Evolutionary conservation across 768 basidiomycete species (phyloP).

Genomic region (Collybia mongolica): DNA sequence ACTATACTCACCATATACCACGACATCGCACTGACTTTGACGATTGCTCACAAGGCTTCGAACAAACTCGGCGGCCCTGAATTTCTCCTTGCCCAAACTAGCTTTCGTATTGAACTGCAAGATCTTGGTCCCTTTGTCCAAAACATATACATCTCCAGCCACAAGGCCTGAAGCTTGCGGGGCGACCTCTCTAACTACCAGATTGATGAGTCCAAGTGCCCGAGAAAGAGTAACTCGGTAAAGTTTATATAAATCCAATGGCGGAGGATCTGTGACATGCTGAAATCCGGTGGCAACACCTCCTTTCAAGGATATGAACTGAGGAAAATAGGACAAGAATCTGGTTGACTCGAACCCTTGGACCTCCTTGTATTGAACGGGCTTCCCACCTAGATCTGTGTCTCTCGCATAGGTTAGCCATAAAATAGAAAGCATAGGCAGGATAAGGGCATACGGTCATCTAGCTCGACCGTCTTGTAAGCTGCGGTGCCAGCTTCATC

Average conservation of each 20-base stretch:
- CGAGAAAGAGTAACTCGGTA: constrained; percentile 46
- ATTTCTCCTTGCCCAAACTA: constrained; percentile 55
- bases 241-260: constrained; percentile 43
- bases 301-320: constrained; percentile 43
- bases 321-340: constrained; percentile 51
- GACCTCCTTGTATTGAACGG: too few species aligned
- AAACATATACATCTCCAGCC: constrained; percentile 56
- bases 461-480: constrained; percentile 67
- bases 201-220: constrained; percentile 20
- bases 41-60: constrained; percentile 41
- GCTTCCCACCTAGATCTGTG: constrained; percentile 24
- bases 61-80: constrained; percentile 62
- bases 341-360: constrained; percentile 28
- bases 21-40: constrained; percentile 38
- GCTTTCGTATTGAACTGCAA: constrained; percentile 58
- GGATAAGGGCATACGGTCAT: constrained; percentile 47
- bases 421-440: constrained; percentile 13
- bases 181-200: constrained; percentile 52
- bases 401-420: constrained; percentile 31
- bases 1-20: constrained; percentile 44
- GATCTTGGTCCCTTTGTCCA: constrained; percentile 53
- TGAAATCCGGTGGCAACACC: constrained; percentile 53
- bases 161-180: constrained; percentile 44
- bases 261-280: constrained; percentile 42
- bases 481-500: constrained; percentile 65